These are phyloP conservation scores for Aspergillus floridensis DNA, from an alignment of 2,329 filamentous ascomycete species.

Conservation along the genomic window DNA sequence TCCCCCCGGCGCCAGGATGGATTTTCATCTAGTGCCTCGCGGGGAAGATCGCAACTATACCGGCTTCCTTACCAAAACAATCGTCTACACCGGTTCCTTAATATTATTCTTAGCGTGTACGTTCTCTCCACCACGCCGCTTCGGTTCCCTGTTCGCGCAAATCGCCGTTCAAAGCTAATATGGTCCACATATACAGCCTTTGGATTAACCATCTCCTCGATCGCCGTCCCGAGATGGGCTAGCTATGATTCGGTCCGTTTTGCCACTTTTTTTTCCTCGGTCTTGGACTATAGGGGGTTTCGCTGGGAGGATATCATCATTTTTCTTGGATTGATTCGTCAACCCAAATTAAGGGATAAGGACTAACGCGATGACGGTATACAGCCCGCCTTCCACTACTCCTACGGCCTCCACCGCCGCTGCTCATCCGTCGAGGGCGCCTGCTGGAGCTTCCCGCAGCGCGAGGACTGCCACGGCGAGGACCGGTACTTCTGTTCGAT, in stretches of 20 bases:
- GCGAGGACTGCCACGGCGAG: constrained; percentile 64
- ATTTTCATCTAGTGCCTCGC: constrained; percentile 44
- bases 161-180: not conserved
- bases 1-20: constrained; percentile 29
- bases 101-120: constrained; percentile 45
- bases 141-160: too few relatives aligned
- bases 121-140: constrained; percentile 11
- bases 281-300: too few relatives aligned
- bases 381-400: constrained; percentile 57
- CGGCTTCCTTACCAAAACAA: constrained; percentile 49
- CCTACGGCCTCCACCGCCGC: constrained; percentile 74
- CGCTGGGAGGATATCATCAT: too few relatives aligned
- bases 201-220: constrained; percentile 46
- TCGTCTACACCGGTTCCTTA: constrained; percentile 47
- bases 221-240: constrained; percentile 49
- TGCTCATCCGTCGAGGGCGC: constrained; percentile 68
- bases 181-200: constrained; percentile 32
- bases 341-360: too few relatives aligned
- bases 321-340: too few relatives aligned
- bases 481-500: constrained; percentile 81
- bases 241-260: constrained; percentile 45
- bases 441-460: constrained; percentile 60
- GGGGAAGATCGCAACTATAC: constrained; percentile 47
- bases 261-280: not conserved
- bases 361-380: not conserved